Evolutionary conservation across 306 rosid species (phyloP).

Genomic region (Crotalaria pallida): DNA sequence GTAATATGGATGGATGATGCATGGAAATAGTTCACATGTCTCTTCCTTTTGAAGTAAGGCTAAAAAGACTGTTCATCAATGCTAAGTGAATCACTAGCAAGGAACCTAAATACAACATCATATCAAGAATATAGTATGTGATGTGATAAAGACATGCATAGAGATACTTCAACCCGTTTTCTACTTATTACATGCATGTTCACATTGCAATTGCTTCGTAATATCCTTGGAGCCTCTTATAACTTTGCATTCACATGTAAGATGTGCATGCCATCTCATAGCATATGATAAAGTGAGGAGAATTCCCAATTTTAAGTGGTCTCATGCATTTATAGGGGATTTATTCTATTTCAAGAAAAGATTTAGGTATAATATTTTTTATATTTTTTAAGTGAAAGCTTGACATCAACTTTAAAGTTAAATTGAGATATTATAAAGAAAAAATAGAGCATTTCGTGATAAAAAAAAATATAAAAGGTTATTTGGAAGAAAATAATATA

Average conservation of each 20-base stretch:
- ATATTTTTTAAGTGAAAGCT: no score
- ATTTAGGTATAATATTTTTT: no score
- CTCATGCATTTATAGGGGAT: no score
- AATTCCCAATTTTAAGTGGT: no score
- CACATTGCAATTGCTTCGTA: slow-evolving; percentile 6
- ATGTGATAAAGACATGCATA: slow-evolving; percentile 6
- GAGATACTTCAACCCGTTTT: slow-evolving; percentile 30
- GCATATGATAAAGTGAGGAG: no score
- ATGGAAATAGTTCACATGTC: slow-evolving; percentile 30
- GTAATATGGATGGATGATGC: slow-evolving; percentile 14
- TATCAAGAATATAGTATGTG: not conserved
- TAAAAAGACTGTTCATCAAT: slow-evolving; percentile 16
- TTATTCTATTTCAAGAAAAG: no score
- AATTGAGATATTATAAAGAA: no score
- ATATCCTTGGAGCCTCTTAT: not conserved
- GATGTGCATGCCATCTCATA: slow-evolving; percentile 8
- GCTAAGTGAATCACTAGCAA: slow-evolving; percentile 9
- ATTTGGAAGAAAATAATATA: no score
- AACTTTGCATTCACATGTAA: slow-evolving; percentile 37
- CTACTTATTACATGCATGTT: slow-evolving; percentile 11
- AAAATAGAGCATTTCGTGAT: no score
- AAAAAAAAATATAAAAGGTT: no score
- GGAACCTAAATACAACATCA: slow-evolving; percentile 13
- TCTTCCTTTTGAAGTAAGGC: slow-evolving; percentile 39
- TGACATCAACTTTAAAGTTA: no score